Conservation (phyloP, 768 basidiomycete genomes). For the Suillus placidus region DNA sequence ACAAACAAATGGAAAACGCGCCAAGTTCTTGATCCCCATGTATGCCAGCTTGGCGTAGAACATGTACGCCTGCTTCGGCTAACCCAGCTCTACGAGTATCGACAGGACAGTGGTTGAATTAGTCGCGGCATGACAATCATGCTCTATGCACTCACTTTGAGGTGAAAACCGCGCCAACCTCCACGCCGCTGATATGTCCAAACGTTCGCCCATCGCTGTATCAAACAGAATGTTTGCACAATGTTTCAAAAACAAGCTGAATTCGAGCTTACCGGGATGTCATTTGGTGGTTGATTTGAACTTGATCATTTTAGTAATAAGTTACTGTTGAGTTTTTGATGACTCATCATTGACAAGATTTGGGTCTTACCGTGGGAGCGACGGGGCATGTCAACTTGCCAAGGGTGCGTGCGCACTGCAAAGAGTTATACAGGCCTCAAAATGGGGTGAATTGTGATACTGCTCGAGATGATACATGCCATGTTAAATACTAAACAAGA, state of each 20-base stretch:
- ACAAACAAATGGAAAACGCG: constrained; percentile 45
- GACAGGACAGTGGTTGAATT: neutral
- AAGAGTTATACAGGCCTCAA: neutral
- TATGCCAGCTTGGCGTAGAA: constrained; percentile 39
- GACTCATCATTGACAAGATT: neutral
- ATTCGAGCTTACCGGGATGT: neutral
- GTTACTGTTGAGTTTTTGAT: neutral
- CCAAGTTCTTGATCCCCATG: constrained; percentile 36
- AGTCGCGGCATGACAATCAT: neutral
- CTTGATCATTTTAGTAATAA: too few species aligned
- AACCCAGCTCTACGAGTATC: constrained; percentile 23
- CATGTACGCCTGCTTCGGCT: constrained; percentile 36
- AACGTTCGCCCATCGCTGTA: constrained; percentile 20
- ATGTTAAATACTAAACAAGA: neutral
- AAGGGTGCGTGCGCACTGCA: too few species aligned
- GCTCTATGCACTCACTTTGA: constrained; percentile 16
- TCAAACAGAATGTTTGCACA: neutral
- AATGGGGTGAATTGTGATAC: neutral
- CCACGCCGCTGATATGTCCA: constrained; percentile 34
- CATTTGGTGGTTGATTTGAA: neutral
- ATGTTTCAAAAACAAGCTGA: neutral
- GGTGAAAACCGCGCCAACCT: constrained; percentile 26
- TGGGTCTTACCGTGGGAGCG: neutral
- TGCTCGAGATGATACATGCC: neutral
- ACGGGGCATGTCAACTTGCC: neutral